A percentile compares a stretch with the other conserved stretches of the same genome.
Evolutionary conservation across 2,329 filamentous ascomycete genomes (phyloP).

Genomic region (Raffaelea albimanens): DNA sequence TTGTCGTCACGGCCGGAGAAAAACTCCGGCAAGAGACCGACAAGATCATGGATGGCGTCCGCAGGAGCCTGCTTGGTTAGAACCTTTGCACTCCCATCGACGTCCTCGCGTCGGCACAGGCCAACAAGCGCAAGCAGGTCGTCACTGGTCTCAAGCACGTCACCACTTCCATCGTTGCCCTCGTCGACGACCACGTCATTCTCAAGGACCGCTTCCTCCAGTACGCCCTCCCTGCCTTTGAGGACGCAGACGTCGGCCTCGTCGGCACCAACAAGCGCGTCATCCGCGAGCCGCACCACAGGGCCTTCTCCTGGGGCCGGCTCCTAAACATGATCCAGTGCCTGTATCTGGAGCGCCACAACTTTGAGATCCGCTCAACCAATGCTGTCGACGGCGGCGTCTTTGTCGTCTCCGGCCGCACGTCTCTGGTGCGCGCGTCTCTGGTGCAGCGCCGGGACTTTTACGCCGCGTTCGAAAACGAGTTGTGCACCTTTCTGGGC

Average conservation of each 20-base stretch:
- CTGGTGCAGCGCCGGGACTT: slow-evolving; percentile 38
- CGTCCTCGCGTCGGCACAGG: slow-evolving; percentile 20
- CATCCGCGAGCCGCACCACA: slow-evolving; percentile 21
- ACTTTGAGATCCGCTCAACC: slow-evolving; percentile 49
- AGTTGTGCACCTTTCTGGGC: slow-evolving; percentile 36
- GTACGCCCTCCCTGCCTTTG: slow-evolving; percentile 31
- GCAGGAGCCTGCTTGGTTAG: not conserved
- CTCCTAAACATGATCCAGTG: slow-evolving; percentile 48
- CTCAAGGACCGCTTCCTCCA: slow-evolving; percentile 34
- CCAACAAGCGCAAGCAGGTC: slow-evolving; percentile 42
- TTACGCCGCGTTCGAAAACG: slow-evolving; percentile 32
- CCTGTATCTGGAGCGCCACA: slow-evolving; percentile 51
- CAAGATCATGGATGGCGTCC: slow-evolving; percentile 2
- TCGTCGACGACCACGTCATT: slow-evolving; percentile 44
- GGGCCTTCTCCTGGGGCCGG: slow-evolving; percentile 17
- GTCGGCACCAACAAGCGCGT: slow-evolving; percentile 50
- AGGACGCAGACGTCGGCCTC: slow-evolving; percentile 35
- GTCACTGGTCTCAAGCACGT: slow-evolving; percentile 26
- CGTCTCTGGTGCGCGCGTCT: slow-evolving; percentile 37
- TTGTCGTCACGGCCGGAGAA: slow-evolving; percentile 36
- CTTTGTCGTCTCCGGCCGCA: slow-evolving; percentile 48
- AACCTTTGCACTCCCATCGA: slow-evolving; percentile 13
- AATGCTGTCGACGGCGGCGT: slow-evolving; percentile 49
- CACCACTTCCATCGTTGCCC: slow-evolving; percentile 31
- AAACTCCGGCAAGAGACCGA: slow-evolving; percentile 15